phyloP scores from a whole-genome alignment of 352 stramenopile species.

The Pythium brachiatum region DNA sequence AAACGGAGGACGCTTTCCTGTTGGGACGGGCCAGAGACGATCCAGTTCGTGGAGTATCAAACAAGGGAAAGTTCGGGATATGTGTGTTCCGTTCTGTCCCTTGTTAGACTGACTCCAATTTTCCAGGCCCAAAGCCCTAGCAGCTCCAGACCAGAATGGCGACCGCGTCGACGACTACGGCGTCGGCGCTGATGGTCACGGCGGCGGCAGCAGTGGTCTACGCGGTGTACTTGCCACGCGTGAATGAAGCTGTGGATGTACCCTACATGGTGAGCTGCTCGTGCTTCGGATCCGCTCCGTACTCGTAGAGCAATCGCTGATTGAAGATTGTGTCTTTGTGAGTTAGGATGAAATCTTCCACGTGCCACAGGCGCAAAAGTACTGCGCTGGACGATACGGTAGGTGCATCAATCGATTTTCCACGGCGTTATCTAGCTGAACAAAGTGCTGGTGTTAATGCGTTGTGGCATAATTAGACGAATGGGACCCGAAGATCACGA shows the following conservation, averaged over 20 bases:
- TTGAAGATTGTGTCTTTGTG: not conserved
- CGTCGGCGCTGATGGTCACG: slow-evolving; percentile 14
- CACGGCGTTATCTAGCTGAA: too few species aligned
- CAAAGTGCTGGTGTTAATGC: not conserved
- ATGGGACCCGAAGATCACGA: slow-evolving; percentile 93
- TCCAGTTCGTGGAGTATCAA: not conserved
- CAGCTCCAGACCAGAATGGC: not conserved
- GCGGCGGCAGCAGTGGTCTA: slow-evolving; percentile 24
- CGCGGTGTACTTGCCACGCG: slow-evolving; percentile 26
- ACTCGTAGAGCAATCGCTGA: slow-evolving; percentile 10
- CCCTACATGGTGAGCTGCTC: slow-evolving; percentile 63
- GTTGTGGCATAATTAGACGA: slow-evolving; percentile 34
- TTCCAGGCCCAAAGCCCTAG: not conserved
- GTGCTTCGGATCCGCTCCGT: not conserved
- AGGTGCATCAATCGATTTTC: slow-evolving; percentile 6
- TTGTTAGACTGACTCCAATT: not conserved
- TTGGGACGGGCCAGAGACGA: slow-evolving; percentile 10
- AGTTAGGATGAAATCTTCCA: slow-evolving; percentile 86
- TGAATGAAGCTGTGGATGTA: slow-evolving; percentile 40
- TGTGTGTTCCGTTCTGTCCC: slow-evolving; percentile 6
- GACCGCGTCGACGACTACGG: not conserved
- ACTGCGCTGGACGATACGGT: slow-evolving; percentile 72
- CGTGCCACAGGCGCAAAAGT: slow-evolving; percentile 75
- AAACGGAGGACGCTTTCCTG: slow-evolving; percentile 20
- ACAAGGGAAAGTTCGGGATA: slow-evolving; percentile 5